Conservation (phyloP, 2,329 filamentous ascomycete genomes). For the Colletotrichum endophyticum region DNA sequence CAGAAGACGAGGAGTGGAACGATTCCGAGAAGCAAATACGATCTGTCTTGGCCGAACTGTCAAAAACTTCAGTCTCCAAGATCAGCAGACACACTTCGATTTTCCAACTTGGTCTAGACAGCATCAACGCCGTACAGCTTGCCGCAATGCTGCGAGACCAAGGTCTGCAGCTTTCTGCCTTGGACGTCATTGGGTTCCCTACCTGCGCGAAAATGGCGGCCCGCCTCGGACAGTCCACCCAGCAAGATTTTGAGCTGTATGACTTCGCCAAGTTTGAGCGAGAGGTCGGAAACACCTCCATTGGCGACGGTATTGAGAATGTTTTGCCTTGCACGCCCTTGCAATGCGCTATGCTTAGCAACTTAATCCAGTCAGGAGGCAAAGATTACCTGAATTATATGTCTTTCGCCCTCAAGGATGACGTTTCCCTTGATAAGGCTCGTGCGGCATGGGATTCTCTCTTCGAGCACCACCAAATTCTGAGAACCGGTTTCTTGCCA, state of each 20-base stretch:
- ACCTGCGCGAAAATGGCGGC: slow-evolving; percentile 46
- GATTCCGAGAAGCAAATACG: slow-evolving; percentile 21
- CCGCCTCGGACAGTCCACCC: neutral
- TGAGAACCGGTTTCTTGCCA: slow-evolving; percentile 76
- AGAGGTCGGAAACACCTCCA: slow-evolving; percentile 26
- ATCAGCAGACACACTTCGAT: slow-evolving; percentile 73
- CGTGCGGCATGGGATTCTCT: slow-evolving; percentile 64
- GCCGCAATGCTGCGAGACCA: slow-evolving; percentile 68
- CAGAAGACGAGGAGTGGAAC: slow-evolving; percentile 12
- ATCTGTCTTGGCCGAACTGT: slow-evolving; percentile 2
- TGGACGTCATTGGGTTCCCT: slow-evolving; percentile 74
- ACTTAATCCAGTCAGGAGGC: slow-evolving; percentile 72
- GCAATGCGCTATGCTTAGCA: slow-evolving; percentile 80
- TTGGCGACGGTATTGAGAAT: slow-evolving; percentile 49
- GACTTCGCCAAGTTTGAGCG: slow-evolving; percentile 45
- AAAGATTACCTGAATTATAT: slow-evolving; percentile 78
- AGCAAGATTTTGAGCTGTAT: slow-evolving; percentile 26
- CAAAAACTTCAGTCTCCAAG: neutral
- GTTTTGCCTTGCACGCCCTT: slow-evolving; percentile 80
- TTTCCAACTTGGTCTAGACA: slow-evolving; percentile 88
- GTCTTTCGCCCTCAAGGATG: slow-evolving; percentile 52
- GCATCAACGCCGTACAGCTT: slow-evolving; percentile 84
- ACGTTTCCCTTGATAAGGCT: slow-evolving; percentile 45
- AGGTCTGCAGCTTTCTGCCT: slow-evolving; percentile 65
- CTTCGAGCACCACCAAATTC: slow-evolving; percentile 66